Evolutionary conservation across 805 yeast species (phyloP).

Genomic region (Candida awuae): DNA sequence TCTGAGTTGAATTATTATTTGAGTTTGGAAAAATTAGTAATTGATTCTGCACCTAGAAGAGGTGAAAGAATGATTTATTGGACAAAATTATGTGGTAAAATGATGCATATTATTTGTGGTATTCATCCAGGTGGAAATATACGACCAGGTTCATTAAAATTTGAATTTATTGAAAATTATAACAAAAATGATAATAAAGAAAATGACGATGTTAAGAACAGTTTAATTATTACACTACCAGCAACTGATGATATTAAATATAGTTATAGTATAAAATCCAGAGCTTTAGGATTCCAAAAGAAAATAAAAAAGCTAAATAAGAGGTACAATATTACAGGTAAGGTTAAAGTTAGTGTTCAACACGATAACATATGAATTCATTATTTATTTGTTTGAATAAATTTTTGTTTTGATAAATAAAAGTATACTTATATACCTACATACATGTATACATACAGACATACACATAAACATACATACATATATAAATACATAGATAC

Average conservation of each 20-base stretch:
- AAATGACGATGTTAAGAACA: slow-evolving; percentile 16
- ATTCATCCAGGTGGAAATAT: slow-evolving; percentile 77
- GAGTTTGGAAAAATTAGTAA: slow-evolving; percentile 40
- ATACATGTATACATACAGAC: too few relatives aligned
- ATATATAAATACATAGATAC: slow-evolving; percentile 1
- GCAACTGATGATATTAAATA: slow-evolving; percentile 46
- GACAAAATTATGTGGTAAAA: slow-evolving; percentile 64
- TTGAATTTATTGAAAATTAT: slow-evolving; percentile 28
- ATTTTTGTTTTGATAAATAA: neutral
- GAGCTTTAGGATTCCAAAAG: slow-evolving; percentile 53
- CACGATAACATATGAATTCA: slow-evolving; percentile 21
- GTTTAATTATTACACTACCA: slow-evolving; percentile 30
- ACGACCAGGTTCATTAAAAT: slow-evolving; percentile 48
- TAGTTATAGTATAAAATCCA: slow-evolving; percentile 49
- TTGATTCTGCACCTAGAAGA: slow-evolving; percentile 33
- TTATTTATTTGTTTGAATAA: slow-evolving; percentile 1
- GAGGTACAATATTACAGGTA: slow-evolving; percentile 37
- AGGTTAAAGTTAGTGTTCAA: slow-evolving; percentile 45
- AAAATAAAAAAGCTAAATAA: slow-evolving; percentile 48
- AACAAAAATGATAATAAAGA: slow-evolving; percentile 14
- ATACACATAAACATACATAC: slow-evolving; percentile 1
- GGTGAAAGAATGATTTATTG: slow-evolving; percentile 53
- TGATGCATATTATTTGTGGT: slow-evolving; percentile 73
- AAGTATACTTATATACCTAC: slow-evolving; percentile 6
- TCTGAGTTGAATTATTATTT: slow-evolving; percentile 40